Percentiles rank a stretch among this genome's conserved stretches.
phyloP scores from a whole-genome alignment of 2,329 filamentous ascomycete species.

The Exophiala oligosperma region DNA sequence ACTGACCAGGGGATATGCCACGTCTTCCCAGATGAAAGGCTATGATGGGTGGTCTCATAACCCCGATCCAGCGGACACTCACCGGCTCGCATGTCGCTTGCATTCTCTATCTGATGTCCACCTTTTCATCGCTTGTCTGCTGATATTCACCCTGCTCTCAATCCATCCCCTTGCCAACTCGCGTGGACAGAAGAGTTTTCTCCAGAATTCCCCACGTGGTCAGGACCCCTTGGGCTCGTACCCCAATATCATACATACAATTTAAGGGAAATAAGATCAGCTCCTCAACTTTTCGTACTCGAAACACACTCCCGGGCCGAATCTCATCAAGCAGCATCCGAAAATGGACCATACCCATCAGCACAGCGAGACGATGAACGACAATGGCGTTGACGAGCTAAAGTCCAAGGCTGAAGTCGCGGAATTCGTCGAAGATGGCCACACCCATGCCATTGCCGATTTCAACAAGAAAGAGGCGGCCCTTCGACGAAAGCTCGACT shows the following conservation, averaged over 20 bases:
- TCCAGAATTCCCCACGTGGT: not conserved
- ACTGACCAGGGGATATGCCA: not conserved
- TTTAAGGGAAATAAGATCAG: no score
- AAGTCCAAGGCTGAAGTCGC: conserved; percentile 17
- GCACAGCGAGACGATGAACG: not conserved
- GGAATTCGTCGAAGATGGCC: conserved; percentile 16
- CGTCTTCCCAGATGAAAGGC: not conserved
- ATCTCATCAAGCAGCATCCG: no score
- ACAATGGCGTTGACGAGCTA: conserved; percentile 4
- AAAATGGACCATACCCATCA: no score
- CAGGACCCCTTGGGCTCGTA: not conserved
- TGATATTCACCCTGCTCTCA: not conserved
- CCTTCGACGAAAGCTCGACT: conserved; percentile 22
- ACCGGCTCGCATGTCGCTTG: not conserved
- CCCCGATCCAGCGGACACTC: not conserved
- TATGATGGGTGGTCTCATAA: not conserved
- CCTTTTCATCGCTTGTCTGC: not conserved
- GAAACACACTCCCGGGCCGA: not conserved
- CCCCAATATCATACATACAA: not conserved
- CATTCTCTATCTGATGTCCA: not conserved
- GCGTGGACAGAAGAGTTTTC: not conserved
- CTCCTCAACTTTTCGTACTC: no score
- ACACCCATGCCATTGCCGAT: conserved; percentile 2
- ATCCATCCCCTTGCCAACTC: not conserved
- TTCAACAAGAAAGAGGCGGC: conserved; percentile 18